A percentile compares a stretch with the other conserved stretches of the same genome.
phyloP scores from a whole-genome alignment of 768 basidiomycete genomes.

The Nevesoporus exiguus region DNA sequence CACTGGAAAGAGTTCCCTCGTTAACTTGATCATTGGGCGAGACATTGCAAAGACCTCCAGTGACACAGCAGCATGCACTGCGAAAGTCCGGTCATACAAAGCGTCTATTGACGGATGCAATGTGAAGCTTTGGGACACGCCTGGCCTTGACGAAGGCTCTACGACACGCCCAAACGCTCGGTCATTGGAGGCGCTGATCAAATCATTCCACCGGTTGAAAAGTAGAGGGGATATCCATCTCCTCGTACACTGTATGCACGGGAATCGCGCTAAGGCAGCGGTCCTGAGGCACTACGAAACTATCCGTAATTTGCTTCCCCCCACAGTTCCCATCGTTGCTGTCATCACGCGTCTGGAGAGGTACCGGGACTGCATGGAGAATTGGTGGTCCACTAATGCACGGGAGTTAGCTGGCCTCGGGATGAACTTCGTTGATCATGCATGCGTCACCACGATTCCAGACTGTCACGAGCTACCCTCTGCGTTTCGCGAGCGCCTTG shows the following conservation, averaged over 20 bases:
- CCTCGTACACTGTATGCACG: slow-evolving; percentile 21
- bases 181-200: slow-evolving; percentile 1
- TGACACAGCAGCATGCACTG: slow-evolving; percentile 21
- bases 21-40: slow-evolving; percentile 18
- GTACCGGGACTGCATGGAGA: slow-evolving; percentile 19
- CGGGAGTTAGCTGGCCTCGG: slow-evolving; percentile 6
- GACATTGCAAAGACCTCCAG: slow-evolving; percentile 16
- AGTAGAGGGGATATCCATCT: slow-evolving; percentile 12
- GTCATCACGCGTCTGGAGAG: slow-evolving; percentile 22
- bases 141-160: slow-evolving; percentile 18
- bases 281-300: slow-evolving; percentile 16
- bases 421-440: slow-evolving; percentile 20
- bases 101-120: slow-evolving; percentile 11
- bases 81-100: slow-evolving; percentile 6
- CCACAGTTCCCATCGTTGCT: slow-evolving; percentile 13
- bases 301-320: slow-evolving; percentile 7
- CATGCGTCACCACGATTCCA: slow-evolving; percentile 19
- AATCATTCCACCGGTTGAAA: slow-evolving; percentile 8
- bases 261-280: slow-evolving; percentile 17
- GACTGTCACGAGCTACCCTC: slow-evolving; percentile 1
- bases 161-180: background rate
- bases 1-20: slow-evolving; percentile 25
- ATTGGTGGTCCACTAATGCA: slow-evolving; percentile 21
- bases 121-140: slow-evolving; percentile 15
- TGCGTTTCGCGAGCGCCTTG: slow-evolving; percentile 10